Evolutionary conservation across 805 yeast genomes (phyloP), one percentile per base, ranked within the genome.

Genomic region (Zygosaccharomyces pseudorouxii): DNA sequence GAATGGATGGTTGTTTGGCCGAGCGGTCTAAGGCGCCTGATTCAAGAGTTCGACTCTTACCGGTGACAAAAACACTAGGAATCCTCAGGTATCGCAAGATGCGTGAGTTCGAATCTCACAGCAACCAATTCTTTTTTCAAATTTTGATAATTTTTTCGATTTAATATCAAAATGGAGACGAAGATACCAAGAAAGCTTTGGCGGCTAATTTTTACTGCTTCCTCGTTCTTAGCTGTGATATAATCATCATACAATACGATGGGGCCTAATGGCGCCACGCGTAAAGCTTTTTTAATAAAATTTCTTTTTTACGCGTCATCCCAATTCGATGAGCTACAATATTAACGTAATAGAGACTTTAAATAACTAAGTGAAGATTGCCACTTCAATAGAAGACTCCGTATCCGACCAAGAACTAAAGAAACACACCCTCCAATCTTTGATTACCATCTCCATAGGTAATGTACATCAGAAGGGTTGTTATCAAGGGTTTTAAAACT

Each of bases 401-500:
- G 4, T 25, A 25, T 10, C 3, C 12, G 10, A 8, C 28, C 11
- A 25, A 22, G 23, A 22, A 6, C 5, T 22, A 22, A 4, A 4
- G 23, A 22, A 22, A 22, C 23, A 40, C 16, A n/a, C 19, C 19
- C 14, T 40, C 33, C 38, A 22, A 22, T 6, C 23, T 22, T 25
- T 25, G 28, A 25, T 25, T 25, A 10, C 10, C 28, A 25, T 5
- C 7, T 25, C 28, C 10, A 10, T 9, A 5, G 28, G 10, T 9
- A 14, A 72, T 73, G 76, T 70, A 70, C 52, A 72, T 73, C 56
- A 71, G 67, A 52, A 60, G 74, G 64, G 86, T 92, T 39, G 76
- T 80, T 9, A 86, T 92, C 47, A 95, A 89, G 63, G 98, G 98
- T 30, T 92, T 92, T 73, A 89, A 89, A 69, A 89, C 98, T 53